A percentile compares a stretch with the other conserved stretches of the same genome.
Conservation (phyloP, 345 rosid species). For the Eucalyptus marginata region DNA sequence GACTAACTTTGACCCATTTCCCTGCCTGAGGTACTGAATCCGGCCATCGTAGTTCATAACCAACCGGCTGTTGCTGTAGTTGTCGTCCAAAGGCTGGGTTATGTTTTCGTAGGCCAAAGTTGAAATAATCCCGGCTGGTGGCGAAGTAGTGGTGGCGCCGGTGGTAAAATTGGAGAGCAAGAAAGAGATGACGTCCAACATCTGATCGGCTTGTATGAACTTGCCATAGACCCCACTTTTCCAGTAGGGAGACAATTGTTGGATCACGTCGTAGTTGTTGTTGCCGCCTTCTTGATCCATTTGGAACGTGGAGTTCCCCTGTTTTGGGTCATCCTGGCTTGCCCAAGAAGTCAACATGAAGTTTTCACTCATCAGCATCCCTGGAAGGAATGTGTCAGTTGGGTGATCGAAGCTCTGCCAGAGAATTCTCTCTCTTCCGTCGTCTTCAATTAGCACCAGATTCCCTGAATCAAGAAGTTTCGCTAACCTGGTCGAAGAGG, state of each 20-base stretch:
- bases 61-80: not conserved
- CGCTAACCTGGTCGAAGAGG: too few species aligned
- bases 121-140: too few species aligned
- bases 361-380: conserved; percentile 20
- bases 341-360: conserved; percentile 34
- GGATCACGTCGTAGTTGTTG: not conserved
- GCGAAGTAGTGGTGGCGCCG: not conserved
- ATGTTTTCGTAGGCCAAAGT: not conserved
- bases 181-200: not conserved
- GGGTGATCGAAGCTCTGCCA: conserved; percentile 42
- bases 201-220: not conserved
- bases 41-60: conserved; percentile 10
- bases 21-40: not conserved
- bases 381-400: conserved; percentile 43
- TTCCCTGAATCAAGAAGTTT: too few species aligned
- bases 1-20: not conserved
- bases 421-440: not conserved
- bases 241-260: not conserved
- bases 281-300: not conserved
- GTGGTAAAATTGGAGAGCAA: too few species aligned
- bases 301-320: conserved; percentile 26
- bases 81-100: not conserved
- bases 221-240: not conserved
- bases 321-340: conserved; percentile 28
- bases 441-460: not conserved